phyloP scores from a whole-genome alignment of 345 rosid genomes.

The Dimocarpus longan region DNA sequence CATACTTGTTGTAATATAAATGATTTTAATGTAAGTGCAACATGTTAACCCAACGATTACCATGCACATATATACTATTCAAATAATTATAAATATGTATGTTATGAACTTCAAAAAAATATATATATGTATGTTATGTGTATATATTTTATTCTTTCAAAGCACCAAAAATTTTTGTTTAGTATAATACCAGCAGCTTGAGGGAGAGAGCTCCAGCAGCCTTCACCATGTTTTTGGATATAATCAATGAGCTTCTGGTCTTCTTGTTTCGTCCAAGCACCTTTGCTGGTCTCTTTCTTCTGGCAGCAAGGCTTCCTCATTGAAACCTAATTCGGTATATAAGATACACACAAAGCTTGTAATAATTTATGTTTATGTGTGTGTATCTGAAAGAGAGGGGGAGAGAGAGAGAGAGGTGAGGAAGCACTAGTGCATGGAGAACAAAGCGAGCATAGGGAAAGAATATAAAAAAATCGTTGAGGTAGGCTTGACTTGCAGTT shows the following conservation, averaged over 20 bases:
- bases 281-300: slow-evolving; percentile 23
- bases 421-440: neutral
- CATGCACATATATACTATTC: too few relatives aligned
- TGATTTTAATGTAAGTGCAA: too few relatives aligned
- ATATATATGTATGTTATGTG: too few relatives aligned
- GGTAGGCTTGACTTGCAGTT: neutral
- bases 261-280: slow-evolving; percentile 40
- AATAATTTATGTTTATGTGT: neutral
- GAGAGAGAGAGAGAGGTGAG: too few relatives aligned
- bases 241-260: slow-evolving; percentile 37
- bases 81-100: too few relatives aligned
- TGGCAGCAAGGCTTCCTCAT: slow-evolving; percentile 38
- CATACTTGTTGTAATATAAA: too few relatives aligned
- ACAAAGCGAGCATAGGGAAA: neutral
- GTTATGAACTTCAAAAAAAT: too few relatives aligned
- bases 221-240: slow-evolving; percentile 33
- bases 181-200: slow-evolving; percentile 32
- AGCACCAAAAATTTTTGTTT: too few relatives aligned
- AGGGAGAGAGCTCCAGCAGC: slow-evolving; percentile 40
- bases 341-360: neutral
- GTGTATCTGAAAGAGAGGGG: neutral
- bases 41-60: too few relatives aligned
- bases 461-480: neutral
- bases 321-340: neutral
- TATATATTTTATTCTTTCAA: too few relatives aligned